Percentiles rank a stretch among this genome's conserved stretches.
Evolutionary conservation across 495 filamentous ascomycete genomes (phyloP).

Genomic region (Glonium stellatum): DNA sequence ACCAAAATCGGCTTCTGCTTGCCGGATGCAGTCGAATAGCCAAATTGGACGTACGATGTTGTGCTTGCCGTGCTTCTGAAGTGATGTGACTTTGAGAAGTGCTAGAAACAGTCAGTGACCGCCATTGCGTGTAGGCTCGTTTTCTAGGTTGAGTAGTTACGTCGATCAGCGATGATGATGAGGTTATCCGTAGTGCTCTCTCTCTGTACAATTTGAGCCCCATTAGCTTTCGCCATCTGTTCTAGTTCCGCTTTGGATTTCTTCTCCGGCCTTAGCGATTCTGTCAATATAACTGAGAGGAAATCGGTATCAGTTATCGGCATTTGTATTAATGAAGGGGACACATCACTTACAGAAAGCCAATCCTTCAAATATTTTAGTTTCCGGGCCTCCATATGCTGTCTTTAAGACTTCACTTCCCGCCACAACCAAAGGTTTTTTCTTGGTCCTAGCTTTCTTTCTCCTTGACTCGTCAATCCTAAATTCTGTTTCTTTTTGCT

Average conservation of each 20-base stretch:
- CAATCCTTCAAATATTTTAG: constrained; percentile 62
- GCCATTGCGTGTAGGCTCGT: neutral
- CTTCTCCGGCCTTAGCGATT: constrained; percentile 51
- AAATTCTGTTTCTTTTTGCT: constrained; percentile 70
- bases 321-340: neutral
- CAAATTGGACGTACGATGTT: constrained; percentile 75
- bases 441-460: constrained; percentile 49
- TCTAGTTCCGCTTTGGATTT: constrained; percentile 77
- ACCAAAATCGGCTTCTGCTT: constrained; percentile 55
- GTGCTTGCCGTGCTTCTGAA: constrained; percentile 60
- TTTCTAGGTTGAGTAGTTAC: neutral
- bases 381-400: constrained; percentile 50
- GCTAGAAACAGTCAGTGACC: constrained; percentile 31
- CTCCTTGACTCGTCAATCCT: constrained; percentile 67
- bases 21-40: constrained; percentile 74
- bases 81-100: constrained; percentile 76
- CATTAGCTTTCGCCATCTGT: constrained; percentile 76
- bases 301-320: neutral
- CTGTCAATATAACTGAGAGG: constrained; percentile 50
- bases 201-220: constrained; percentile 74
- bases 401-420: constrained; percentile 43
- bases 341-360: constrained; percentile 50
- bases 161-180: constrained; percentile 70
- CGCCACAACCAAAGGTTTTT: constrained; percentile 65
- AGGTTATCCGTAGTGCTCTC: constrained; percentile 53